Conservation (phyloP, 805 yeast species). For the Wickerhamomyces chambardii region DNA sequence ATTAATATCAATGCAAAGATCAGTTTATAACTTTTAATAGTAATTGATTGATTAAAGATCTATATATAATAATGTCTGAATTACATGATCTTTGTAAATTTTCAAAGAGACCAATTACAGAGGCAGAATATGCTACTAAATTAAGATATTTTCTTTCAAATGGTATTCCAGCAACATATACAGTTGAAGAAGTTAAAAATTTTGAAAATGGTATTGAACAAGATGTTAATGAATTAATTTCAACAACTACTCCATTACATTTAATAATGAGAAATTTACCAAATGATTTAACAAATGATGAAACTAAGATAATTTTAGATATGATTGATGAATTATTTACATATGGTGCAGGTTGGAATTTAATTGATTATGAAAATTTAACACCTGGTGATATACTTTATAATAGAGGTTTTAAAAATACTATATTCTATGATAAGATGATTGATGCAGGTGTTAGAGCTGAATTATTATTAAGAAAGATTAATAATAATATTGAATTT, state of each 20-base stretch:
- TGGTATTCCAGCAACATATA: conserved; percentile 80
- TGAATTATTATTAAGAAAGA: conserved; percentile 68
- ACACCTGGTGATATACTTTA: conserved; percentile 82
- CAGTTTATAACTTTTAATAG: too few relatives aligned
- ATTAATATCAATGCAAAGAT: too few relatives aligned
- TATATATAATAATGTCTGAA: too few relatives aligned
- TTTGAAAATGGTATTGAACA: conserved; percentile 34
- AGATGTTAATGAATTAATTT: conserved; percentile 18
- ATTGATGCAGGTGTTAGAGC: conserved; percentile 90
- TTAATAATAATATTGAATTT: conserved; percentile 55
- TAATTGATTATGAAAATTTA: conserved; percentile 57
- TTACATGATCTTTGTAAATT: conserved; percentile 56
- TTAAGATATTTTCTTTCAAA: conserved; percentile 38
- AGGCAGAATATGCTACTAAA: conserved; percentile 29
- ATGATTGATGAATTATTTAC: conserved; percentile 65
- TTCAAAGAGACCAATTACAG: conserved; percentile 40
- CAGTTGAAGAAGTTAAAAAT: conserved; percentile 66
- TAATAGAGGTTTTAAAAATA: conserved; percentile 34
- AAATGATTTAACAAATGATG: conserved; percentile 27
- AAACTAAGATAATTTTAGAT: conserved; percentile 32
- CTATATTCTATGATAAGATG: conserved; percentile 35
- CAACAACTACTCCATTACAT: conserved; percentile 78
- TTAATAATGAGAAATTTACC: conserved; percentile 48
- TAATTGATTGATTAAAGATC: too few relatives aligned
- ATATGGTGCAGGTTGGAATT: conserved; percentile 91